These are phyloP conservation scores for Naganishia cerealis DNA, from an alignment of 1,284 basidiomycete genomes.

Conservation along the genomic window DNA sequence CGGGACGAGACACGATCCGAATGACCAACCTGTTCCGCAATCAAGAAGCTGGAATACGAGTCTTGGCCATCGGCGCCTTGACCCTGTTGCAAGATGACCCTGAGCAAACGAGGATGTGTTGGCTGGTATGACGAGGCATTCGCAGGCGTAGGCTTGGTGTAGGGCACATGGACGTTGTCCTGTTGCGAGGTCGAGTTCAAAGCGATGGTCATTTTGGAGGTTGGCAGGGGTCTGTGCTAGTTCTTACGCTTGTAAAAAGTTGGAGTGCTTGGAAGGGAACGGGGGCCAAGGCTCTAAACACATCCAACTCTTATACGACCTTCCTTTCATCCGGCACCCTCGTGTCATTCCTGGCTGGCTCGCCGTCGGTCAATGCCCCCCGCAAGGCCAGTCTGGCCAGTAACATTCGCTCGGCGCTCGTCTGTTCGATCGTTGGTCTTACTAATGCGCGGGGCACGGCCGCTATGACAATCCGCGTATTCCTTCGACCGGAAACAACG, in stretches of 20 bases:
- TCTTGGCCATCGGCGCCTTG: conserved; percentile 40
- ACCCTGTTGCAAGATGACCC: conserved; percentile 44
- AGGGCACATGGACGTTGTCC: conserved; percentile 35
- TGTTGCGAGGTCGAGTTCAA: conserved; percentile 36
- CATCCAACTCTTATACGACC: not conserved
- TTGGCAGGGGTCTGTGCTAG: not conserved
- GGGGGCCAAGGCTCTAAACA: not conserved
- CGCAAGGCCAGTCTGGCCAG: not conserved
- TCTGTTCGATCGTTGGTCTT: not conserved
- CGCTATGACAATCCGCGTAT: not conserved
- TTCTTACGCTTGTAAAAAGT: not conserved
- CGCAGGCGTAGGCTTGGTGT: conserved; percentile 46
- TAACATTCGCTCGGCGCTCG: not conserved
- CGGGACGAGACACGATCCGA: not conserved
- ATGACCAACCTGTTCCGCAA: conserved; percentile 46
- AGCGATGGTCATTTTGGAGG: conserved; percentile 27
- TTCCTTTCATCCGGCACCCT: not conserved
- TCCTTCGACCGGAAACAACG: not conserved
- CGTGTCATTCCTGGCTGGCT: too few relatives aligned
- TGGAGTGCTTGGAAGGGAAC: not conserved
- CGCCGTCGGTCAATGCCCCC: too few relatives aligned
- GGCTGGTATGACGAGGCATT: conserved; percentile 46
- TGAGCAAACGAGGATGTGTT: conserved; percentile 48
- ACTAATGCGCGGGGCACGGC: not conserved
- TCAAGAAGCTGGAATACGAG: conserved; percentile 46